Conservation (phyloP, 306 rosid species). For the Medicago ruthenica region DNA sequence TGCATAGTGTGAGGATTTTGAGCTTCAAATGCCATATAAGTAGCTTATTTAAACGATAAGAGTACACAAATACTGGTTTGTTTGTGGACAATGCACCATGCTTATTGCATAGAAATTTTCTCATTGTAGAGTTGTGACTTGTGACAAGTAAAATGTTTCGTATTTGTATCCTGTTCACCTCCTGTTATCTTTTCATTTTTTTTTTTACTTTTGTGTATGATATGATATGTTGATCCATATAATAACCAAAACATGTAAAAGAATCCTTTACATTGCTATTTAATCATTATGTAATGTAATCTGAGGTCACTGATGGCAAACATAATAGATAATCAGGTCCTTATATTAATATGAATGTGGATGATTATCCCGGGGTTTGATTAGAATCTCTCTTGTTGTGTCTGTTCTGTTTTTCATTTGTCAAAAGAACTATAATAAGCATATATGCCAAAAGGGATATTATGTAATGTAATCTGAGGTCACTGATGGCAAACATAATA, state of each 20-base stretch:
- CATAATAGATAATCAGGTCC: background rate
- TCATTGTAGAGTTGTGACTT: conserved; percentile 5
- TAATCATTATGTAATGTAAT: conserved; percentile 3
- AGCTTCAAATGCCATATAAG: conserved; percentile 6
- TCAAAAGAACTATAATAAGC: conserved; percentile 10
- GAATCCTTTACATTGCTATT: background rate
- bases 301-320: conserved; percentile 13
- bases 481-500: conserved; percentile 3
- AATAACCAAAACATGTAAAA: conserved; percentile 4
- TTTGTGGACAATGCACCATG: conserved; percentile 13
- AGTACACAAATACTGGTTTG: background rate
- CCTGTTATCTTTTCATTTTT: background rate
- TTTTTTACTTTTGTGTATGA: background rate
- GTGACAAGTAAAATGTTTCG: conserved; percentile 21
- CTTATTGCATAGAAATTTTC: conserved; percentile 15
- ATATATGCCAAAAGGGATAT: conserved; percentile 12
- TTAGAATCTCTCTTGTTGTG: conserved; percentile 13
- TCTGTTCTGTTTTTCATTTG: background rate
- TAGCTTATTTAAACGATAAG: conserved; percentile 3
- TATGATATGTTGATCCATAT: conserved; percentile 25
- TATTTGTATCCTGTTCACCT: background rate
- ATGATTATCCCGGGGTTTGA: conserved; percentile 18
- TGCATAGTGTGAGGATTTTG: conserved; percentile 26
- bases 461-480: conserved; percentile 8
- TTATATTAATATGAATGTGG: background rate